These are phyloP conservation scores for Tetradesmus lagerheimii DNA, from an alignment of 139 green algal species.

Conservation along the genomic window DNA sequence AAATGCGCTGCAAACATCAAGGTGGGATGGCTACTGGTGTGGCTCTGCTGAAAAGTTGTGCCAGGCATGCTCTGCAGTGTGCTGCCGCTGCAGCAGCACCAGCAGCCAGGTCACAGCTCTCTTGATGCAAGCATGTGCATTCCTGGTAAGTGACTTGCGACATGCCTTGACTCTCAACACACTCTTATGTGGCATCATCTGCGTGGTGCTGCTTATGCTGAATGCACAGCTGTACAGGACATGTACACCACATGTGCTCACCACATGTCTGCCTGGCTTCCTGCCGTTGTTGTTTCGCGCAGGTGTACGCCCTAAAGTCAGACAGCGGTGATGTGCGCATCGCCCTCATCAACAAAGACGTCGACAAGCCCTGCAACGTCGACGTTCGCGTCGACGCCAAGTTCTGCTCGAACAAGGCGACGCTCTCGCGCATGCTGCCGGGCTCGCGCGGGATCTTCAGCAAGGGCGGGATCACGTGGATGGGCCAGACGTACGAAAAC, in stretches of 20 bases:
- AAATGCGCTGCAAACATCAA: slow-evolving; percentile 45
- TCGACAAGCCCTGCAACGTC: slow-evolving; percentile 39
- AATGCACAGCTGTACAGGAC: too few relatives aligned
- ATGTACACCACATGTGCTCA: too few relatives aligned
- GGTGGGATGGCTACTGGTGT: neutral
- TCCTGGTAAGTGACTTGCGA: too few relatives aligned
- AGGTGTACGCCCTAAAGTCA: slow-evolving; percentile 28
- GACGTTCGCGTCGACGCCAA: neutral
- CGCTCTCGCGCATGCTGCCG: slow-evolving; percentile 30
- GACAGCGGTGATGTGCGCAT: slow-evolving; percentile 26
- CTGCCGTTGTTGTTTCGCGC: neutral
- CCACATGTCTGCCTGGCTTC: neutral
- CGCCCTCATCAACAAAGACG: slow-evolving; percentile 46
- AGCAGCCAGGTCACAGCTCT: too few relatives aligned
- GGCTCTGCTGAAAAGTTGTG: too few relatives aligned
- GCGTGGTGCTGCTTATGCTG: too few relatives aligned
- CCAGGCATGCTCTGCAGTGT: neutral
- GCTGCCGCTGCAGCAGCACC: too few relatives aligned
- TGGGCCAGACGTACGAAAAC: slow-evolving; percentile 25
- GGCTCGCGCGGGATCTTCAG: slow-evolving; percentile 8
- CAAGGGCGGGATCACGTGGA: slow-evolving; percentile 39
- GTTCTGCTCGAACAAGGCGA: neutral
- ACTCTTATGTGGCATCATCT: too few relatives aligned
- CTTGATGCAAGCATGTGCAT: too few relatives aligned
- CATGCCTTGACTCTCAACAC: too few relatives aligned